Base-by-base conservation (phyloP, 1,284 basidiomycete genomes). In the Cutaneotrichosporon dermatis region DNA sequence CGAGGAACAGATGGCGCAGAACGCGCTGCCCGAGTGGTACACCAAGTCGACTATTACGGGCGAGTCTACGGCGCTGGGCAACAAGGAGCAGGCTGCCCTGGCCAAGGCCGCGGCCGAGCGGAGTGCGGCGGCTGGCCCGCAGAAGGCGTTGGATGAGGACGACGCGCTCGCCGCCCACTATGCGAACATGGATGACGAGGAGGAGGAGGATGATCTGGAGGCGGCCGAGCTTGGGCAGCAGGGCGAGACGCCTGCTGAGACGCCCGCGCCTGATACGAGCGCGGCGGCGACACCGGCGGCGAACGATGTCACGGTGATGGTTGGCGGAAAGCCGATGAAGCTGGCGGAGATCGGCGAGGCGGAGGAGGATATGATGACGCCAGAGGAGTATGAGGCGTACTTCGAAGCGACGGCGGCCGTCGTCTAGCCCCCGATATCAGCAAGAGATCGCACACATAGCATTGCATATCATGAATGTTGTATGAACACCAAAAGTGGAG, bases 21-120 rank as follows among this genome's bases (percentile, higher is more conserved):
- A 98, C 73, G 85, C 87, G 0, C 79, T 99, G 49, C 95, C 95
- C 0, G 83, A 87, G 8, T 98, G 95, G 95, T 89, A 96, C 79
- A 82, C 92, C 63, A 88, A 90, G n/a, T n/a, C n/a, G 74, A 99
- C 95, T 4, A 90, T 99, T 65, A 89, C 92, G 11, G 93, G 92
- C 15, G 88, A 94, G 68, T 80, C 90, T 63, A 97, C 94, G 0
- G 87, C 90, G 15, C 81, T 95, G 35, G 94, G 93, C 7, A 48
- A 72, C 51, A 66, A 66, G 42, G 66, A 69, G 50, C 59, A 59
- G 3, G 57, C 58, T 13, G 54, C 63, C 34, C 57, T 57, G n/a
- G 62, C 59, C 3, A 54, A 48, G 25, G 46, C 48, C 3, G 37
- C 44, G n/a, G 42, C 59, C 6, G 50, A 16, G 49, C 52, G 55